A percentile compares a stretch with the other conserved stretches of the same genome.
These are phyloP conservation scores for Trifolium repens DNA, from an alignment of 306 rosid genomes.

Conservation along the genomic window DNA sequence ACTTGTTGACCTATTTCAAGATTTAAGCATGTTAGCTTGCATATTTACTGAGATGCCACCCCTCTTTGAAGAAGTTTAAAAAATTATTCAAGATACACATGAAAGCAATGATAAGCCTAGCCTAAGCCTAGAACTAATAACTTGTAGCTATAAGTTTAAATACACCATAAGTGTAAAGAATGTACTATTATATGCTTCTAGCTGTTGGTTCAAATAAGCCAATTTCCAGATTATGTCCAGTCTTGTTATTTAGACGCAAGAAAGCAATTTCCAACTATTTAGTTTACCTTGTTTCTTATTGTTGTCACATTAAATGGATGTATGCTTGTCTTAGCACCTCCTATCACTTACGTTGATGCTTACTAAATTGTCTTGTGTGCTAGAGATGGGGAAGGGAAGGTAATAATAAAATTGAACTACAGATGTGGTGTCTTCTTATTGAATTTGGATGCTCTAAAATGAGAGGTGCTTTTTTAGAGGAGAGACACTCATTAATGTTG, in stretches of 20 bases:
- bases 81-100: neutral
- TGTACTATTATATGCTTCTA: too few species aligned
- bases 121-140: neutral
- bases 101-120: neutral
- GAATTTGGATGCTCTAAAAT: neutral
- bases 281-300: too few species aligned
- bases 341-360: slow-evolving; percentile 1
- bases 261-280: too few species aligned
- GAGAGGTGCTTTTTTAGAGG: neutral
- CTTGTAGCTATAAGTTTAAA: slow-evolving; percentile 12
- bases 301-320: too few species aligned
- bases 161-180: neutral
- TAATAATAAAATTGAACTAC: slow-evolving; percentile 15
- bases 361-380: neutral
- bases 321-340: too few species aligned
- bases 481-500: neutral
- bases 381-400: slow-evolving; percentile 8
- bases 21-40: neutral
- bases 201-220: too few species aligned
- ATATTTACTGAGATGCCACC: neutral
- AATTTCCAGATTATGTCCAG: too few species aligned
- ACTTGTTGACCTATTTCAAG: neutral
- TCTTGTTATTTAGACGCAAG: too few species aligned
- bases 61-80: neutral
- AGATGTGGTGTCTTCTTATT: slow-evolving; percentile 14